Percentiles rank a stretch among this genome's conserved stretches.
Evolutionary conservation across 257 asterid genomes (phyloP).

Genomic region (Ajuga chamaepitys): DNA sequence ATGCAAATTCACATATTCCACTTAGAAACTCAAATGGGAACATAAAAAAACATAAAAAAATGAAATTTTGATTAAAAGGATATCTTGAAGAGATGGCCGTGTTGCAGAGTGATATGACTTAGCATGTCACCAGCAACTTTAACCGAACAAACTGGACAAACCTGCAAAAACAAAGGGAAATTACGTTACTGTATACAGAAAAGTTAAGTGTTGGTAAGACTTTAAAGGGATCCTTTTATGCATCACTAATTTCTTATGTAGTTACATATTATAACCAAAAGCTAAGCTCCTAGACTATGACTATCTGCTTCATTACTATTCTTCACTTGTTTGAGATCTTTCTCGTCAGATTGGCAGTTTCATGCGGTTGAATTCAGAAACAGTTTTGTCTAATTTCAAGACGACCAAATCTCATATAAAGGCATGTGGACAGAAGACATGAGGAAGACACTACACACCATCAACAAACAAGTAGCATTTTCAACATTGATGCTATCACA

Average conservation of each 20-base stretch:
- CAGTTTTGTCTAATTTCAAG: background rate
- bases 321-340: background rate
- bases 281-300: too few species aligned
- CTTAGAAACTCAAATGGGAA: background rate
- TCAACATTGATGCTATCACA: too few species aligned
- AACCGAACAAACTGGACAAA: conserved; percentile 72
- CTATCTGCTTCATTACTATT: background rate
- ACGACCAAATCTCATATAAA: background rate
- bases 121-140: conserved; percentile 62
- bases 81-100: conserved; percentile 77
- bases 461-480: background rate
- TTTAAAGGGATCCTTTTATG: too few species aligned
- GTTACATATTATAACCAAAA: too few species aligned
- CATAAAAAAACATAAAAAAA: background rate
- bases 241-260: too few species aligned
- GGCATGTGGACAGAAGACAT: background rate
- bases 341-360: background rate
- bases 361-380: background rate
- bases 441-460: background rate
- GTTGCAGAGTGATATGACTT: conserved; percentile 70
- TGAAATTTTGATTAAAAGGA: conserved; percentile 28
- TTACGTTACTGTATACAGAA: background rate
- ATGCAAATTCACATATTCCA: background rate
- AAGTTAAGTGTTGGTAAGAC: background rate
- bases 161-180: conserved; percentile 45